These are phyloP conservation scores for Hebeloma cylindrosporum DNA, from an alignment of 768 basidiomycete species.

Conservation along the genomic window DNA sequence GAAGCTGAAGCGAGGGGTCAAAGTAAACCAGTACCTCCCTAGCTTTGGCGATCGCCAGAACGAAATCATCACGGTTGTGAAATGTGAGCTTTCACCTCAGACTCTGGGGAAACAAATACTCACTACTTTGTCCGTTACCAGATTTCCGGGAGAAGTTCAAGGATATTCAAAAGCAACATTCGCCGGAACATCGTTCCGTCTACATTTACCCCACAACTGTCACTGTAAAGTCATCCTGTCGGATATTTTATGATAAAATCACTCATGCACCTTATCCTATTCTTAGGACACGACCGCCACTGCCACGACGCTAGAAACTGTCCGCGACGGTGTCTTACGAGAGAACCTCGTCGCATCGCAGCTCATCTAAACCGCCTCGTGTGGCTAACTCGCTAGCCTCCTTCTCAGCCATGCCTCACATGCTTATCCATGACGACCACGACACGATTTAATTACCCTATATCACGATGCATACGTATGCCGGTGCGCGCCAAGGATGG, in stretches of 20 bases:
- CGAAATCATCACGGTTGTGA: constrained; percentile 58
- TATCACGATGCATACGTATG: too few relatives aligned
- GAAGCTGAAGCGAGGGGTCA: constrained; percentile 60
- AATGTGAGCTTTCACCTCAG: constrained; percentile 48
- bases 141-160: constrained; percentile 72
- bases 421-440: too few relatives aligned
- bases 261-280: constrained; percentile 1
- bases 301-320: constrained; percentile 56
- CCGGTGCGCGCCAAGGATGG: too few relatives aligned
- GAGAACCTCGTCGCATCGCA: constrained; percentile 54
- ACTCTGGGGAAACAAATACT: not conserved
- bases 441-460: too few relatives aligned
- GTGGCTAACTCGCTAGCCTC: too few relatives aligned
- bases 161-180: constrained; percentile 57
- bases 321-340: constrained; percentile 62
- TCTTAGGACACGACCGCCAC: constrained; percentile 62
- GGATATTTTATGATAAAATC: constrained; percentile 1
- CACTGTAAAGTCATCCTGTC: constrained; percentile 40
- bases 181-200: constrained; percentile 52
- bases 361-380: constrained; percentile 40
- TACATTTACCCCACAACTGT: constrained; percentile 73
- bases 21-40: constrained; percentile 57
- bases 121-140: constrained; percentile 22
- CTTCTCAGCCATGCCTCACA: too few relatives aligned
- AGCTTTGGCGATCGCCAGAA: constrained; percentile 72